Evolutionary conservation across 371 early-diverging fungal genomes (phyloP), one percentile per base, ranked within the genome.

Genomic region (Funneliformis caledonium): DNA sequence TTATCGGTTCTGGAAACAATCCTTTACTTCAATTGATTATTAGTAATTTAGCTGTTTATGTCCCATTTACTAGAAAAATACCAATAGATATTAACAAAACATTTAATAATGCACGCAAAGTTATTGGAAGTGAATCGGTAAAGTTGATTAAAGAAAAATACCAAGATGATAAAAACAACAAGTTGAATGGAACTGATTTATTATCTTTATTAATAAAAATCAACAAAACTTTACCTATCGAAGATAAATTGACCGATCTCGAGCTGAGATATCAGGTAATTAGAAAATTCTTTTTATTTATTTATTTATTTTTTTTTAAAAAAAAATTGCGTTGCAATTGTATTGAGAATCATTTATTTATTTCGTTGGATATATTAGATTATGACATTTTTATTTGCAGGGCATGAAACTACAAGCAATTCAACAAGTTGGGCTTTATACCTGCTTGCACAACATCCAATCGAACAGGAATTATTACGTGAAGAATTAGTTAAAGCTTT

Each of bases 381-480:
- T 74, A 72, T 84, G 83, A 85, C 84, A 5, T 84, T 85, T 77
- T 72, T 85, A 52, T 82, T 26, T 26, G 26, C 26, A 26, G 26
- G 26, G 26, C 26, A 26, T 26, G 26, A 26, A 26, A 26, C 26
- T 81, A 2, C 84, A 84, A 2, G 85, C 84, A 19, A 84, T 84
- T 61, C 84, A 85, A 62, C 84, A 84, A 4, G 83, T 84, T 85
- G 85, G 85, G 80, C 83, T 80, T 80, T 85, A 12, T 64, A 62
- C 62, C n/a, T 62, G n/a, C 62, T 62, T 62, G 26, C 62, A n/a
- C n/a, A 62, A 31, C 62, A 62, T 26, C 62, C 62, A 26, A 26
- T 26, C 26, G 26, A 26, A 26, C 26, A 26, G 26, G 26, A 26
- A 26, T 26, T 26, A 26, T 26, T 26, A 26, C 26, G 26, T 26